Evolutionary conservation across 306 rosid genomes (phyloP).

Genomic region (Cicer bijugum): DNA sequence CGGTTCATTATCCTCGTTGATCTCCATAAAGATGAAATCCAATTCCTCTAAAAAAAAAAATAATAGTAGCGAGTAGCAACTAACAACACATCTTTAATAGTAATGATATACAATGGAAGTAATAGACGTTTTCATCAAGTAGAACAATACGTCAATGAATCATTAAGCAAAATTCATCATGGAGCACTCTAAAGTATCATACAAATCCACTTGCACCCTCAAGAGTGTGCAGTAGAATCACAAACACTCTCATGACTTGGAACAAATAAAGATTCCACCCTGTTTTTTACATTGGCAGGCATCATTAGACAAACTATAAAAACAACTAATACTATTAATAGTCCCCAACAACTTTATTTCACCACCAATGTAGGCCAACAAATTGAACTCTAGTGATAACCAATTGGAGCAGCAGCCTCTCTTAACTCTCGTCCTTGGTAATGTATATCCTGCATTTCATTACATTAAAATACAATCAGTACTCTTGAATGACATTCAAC

Average conservation of each 20-base stretch:
- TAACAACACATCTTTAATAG: not conserved
- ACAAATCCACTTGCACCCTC: conserved; percentile 37
- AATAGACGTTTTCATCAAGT: not conserved
- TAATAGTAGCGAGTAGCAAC: not conserved
- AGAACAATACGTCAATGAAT: conserved; percentile 11
- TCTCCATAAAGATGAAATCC: not conserved
- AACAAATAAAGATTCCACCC: conserved; percentile 31
- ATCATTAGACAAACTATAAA: conserved; percentile 35
- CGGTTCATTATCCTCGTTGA: not conserved
- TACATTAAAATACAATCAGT: conserved; percentile 18
- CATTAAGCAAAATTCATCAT: conserved; percentile 20
- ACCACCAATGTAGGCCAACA: conserved; percentile 8
- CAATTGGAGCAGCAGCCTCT: conserved; percentile 72
- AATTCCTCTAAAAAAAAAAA: not conserved
- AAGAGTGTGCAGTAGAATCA: conserved; percentile 12
- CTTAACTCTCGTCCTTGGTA: conserved; percentile 66
- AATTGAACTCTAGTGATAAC: conserved; percentile 56
- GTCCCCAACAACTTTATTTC: conserved; percentile 27
- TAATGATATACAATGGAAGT: not conserved
- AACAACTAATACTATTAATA: not conserved
- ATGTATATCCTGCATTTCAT: conserved; percentile 70
- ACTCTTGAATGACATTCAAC: not conserved
- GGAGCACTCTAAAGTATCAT: conserved; percentile 11
- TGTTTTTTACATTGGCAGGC: conserved; percentile 40
- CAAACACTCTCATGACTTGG: conserved; percentile 22